Evolutionary conservation across 148 eudicot species (phyloP).

Genomic region (Pouteria glomerata): DNA sequence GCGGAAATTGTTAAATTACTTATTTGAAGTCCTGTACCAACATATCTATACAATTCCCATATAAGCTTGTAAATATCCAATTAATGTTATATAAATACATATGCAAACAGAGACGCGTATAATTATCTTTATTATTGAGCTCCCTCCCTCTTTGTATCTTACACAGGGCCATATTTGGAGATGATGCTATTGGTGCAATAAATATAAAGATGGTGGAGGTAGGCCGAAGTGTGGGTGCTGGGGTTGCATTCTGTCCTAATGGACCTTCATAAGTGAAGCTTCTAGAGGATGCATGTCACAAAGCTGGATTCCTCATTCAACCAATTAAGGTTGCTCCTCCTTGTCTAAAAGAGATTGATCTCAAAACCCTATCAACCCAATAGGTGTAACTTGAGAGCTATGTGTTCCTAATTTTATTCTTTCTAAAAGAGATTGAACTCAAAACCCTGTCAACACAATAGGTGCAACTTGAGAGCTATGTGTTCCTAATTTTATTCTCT

Average conservation of each 20-base stretch:
- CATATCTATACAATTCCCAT: no score
- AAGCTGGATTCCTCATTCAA: conserved; percentile 57
- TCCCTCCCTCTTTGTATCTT: background rate
- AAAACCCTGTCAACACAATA: conserved; percentile 32
- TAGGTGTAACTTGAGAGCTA: background rate
- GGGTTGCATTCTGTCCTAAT: conserved; percentile 72
- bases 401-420: background rate
- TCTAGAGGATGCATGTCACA: conserved; percentile 57
- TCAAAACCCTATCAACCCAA: conserved; percentile 33
- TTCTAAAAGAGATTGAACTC: no score
- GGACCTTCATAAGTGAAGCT: conserved; percentile 57
- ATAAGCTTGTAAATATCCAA: background rate
- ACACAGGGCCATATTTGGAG: conserved; percentile 83
- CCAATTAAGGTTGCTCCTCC: conserved; percentile 63
- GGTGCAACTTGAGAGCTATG: background rate
- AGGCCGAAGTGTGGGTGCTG: conserved; percentile 79
- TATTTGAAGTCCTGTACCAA: no score
- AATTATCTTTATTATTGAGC: background rate
- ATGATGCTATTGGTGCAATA: conserved; percentile 67
- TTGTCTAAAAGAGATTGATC: conserved; percentile 47
- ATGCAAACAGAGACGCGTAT: background rate
- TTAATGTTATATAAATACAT: background rate
- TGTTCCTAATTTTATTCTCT: background rate
- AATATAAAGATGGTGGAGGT: conserved; percentile 85
- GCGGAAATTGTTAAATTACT: background rate